These are phyloP conservation scores for Bryoerythrophyllum caledonicum DNA, from an alignment of 225 moss, liverwort and hornwort genomes.

Conservation along the genomic window DNA sequence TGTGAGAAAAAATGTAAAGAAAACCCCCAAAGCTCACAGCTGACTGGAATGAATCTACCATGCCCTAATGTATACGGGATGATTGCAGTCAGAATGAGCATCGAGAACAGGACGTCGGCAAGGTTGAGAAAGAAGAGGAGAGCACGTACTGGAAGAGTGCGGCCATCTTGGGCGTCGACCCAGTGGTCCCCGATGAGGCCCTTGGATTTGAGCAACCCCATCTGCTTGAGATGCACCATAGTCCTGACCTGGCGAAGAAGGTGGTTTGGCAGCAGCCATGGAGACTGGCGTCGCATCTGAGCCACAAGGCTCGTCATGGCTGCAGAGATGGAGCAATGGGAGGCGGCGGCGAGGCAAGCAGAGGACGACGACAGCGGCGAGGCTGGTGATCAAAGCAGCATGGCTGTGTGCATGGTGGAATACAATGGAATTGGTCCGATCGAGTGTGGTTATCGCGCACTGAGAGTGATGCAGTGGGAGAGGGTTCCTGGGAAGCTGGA, in stretches of 20 bases:
- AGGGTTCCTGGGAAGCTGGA: no score
- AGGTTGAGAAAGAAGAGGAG: background rate
- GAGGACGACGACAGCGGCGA: no score
- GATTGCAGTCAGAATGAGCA: no score
- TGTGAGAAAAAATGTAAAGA: slow-evolving; percentile 17
- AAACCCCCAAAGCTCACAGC: background rate
- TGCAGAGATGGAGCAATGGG: background rate
- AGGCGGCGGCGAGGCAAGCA: background rate
- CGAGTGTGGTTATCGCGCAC: no score
- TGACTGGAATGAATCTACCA: background rate
- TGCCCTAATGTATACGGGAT: no score
- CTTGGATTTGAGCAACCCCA: slow-evolving; percentile 60
- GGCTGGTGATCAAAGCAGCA: no score
- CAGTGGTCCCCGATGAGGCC: slow-evolving; percentile 75
- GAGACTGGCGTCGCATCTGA: slow-evolving; percentile 9
- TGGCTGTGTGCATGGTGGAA: no score
- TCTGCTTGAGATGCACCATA: slow-evolving; percentile 55
- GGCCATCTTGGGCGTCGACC: slow-evolving; percentile 69
- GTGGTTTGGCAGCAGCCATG: slow-evolving; percentile 38
- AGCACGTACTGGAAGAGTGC: slow-evolving; percentile 44
- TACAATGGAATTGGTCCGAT: no score
- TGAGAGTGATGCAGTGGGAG: no score
- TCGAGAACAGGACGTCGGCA: no score
- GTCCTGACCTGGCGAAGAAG: slow-evolving; percentile 56
- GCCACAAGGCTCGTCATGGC: slow-evolving; percentile 21